These are phyloP conservation scores for Rosa persica DNA, from an alignment of 306 rosid genomes.

Conservation along the genomic window DNA sequence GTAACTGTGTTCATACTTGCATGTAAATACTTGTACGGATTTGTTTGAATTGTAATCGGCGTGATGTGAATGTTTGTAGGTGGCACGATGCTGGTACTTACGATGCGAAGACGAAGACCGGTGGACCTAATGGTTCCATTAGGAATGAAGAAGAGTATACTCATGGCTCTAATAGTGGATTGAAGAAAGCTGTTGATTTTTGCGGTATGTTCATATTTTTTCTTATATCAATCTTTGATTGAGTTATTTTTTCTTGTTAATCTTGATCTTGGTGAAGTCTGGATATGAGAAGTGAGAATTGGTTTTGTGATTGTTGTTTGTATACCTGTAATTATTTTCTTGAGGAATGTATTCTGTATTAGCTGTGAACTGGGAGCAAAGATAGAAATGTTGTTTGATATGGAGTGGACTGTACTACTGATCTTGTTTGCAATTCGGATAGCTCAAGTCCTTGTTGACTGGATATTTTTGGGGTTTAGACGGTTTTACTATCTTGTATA, in stretches of 20 bases:
- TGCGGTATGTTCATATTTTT: conserved; percentile 47
- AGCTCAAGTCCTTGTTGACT: neutral
- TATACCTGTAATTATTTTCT: neutral
- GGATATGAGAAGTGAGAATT: neutral
- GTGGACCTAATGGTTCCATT: conserved; percentile 92
- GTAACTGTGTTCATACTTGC: neutral
- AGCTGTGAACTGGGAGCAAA: neutral
- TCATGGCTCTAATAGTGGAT: conserved; percentile 77
- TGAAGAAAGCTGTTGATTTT: conserved; percentile 85
- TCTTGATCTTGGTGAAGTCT: neutral
- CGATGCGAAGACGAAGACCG: conserved; percentile 68
- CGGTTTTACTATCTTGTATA: neutral
- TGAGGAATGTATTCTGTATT: neutral
- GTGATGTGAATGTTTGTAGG: conserved; percentile 32
- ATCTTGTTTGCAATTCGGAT: conserved; percentile 14
- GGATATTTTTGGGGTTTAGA: neutral
- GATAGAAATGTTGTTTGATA: neutral
- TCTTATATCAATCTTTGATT: neutral
- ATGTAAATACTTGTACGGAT: neutral
- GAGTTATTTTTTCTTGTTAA: neutral
- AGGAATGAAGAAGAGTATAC: conserved; percentile 79
- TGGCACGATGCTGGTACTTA: conserved; percentile 99
- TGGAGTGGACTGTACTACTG: neutral
- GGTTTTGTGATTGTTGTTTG: neutral
- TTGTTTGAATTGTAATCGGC: neutral